Evolutionary conservation across 192 early-diverging fungal genomes (phyloP).

Genomic region (Jimgerdemannia lactiflua): DNA sequence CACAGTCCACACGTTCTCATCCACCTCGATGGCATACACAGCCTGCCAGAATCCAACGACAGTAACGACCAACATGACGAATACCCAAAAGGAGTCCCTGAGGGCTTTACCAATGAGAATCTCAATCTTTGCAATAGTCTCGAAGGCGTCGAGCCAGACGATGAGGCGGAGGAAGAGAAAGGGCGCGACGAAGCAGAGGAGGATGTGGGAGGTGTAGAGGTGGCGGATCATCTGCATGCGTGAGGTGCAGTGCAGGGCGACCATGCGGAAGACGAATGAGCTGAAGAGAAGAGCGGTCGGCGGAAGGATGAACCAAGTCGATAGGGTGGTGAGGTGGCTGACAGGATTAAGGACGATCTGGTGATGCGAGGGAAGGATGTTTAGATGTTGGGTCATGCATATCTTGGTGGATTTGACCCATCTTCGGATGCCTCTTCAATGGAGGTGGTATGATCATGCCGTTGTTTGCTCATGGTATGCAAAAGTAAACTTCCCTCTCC

Average conservation of each 20-base stretch:
- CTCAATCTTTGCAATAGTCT: background rate
- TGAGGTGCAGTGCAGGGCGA: background rate
- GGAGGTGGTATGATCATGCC: background rate
- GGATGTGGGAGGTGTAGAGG: background rate
- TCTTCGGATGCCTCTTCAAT: background rate
- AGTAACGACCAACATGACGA: constrained; percentile 7
- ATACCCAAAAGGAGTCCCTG: constrained; percentile 9
- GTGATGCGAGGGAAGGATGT: too few species aligned
- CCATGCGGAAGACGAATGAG: background rate
- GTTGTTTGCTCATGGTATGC: background rate
- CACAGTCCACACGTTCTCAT: constrained; percentile 15
- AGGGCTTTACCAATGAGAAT: constrained; percentile 15
- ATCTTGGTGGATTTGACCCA: background rate
- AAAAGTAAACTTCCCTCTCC: background rate
- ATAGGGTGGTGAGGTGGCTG: background rate
- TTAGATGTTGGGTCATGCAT: background rate
- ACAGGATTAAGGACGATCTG: background rate
- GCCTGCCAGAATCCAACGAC: constrained; percentile 28
- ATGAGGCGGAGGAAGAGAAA: background rate
- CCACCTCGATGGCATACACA: constrained; percentile 18
- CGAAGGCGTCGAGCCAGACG: background rate
- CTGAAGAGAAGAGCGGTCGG: background rate
- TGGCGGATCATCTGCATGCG: background rate
- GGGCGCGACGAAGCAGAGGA: constrained; percentile 1
- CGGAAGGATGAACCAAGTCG: background rate